Base-by-base conservation (phyloP, 1,284 basidiomycete species). In the Heliocybe sulcata region DNA sequence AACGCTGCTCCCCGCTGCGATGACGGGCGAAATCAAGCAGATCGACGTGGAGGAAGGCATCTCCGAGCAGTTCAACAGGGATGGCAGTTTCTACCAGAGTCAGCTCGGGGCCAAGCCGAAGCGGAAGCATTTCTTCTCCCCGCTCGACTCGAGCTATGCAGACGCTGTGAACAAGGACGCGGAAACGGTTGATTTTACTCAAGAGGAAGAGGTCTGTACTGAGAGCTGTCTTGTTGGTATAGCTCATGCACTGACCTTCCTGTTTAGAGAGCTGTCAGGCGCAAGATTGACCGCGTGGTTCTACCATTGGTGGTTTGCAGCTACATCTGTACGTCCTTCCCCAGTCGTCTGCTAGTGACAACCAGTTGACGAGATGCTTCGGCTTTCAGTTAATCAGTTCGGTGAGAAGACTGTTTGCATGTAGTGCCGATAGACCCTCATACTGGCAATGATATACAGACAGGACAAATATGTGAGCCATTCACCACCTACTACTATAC, bases 91-190 rank as follows among this genome's bases (percentile, higher is more conserved):
- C 16, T 58, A 67, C 54, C 69, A 70, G 51, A 49, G 52, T 4
- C 59, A 59, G 53, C 53, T 66, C 8, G 60, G 58, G 1, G 57
- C 53, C 23, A 52, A 57, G 16, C 31, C 56, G 11, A 54, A 53
- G 23, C 52, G 60, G 51, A 58, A 54, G 52, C 66, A 75, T 56
- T 77, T 80, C 65, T 80, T 81, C 63, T 74, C 77, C 0, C 69
- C 73, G 3, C 65, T 78, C 26, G 73, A 78, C 55, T 59, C 66
- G 19, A 58, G 61, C 0, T 70, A 72, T 54, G 76, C 79, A 2
- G 72, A 77, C 3, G 79, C 78, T n/a, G 76, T 81, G 3, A 68
- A 80, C 56, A 66, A 60, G 6, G 79, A 81, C 61, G 79, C 79
- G 4, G 73, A 72, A 52, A 60, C 54, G 2, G 76, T 81, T 1